Conservation (phyloP, 192 early-diverging fungal genomes). For the Coemansia pectinata region DNA sequence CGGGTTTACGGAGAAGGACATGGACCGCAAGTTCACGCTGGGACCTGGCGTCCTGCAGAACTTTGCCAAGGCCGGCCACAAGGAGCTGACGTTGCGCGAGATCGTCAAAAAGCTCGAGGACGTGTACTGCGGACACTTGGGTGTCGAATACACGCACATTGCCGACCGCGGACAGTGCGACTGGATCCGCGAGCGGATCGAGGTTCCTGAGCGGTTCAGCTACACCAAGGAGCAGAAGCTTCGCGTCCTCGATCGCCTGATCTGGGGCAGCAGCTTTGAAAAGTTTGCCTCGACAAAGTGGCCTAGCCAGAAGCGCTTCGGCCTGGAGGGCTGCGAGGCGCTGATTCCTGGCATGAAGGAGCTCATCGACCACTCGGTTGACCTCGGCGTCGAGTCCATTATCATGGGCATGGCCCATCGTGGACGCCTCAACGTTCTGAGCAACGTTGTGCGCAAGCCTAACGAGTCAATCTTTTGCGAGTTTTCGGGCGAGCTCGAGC, state of each 20-base stretch:
- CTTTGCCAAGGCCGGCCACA: conserved; percentile 69
- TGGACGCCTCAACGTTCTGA: conserved; percentile 96
- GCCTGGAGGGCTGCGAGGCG: conserved; percentile 95
- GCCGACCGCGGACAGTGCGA: conserved; percentile 94
- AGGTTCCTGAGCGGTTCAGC: conserved; percentile 85
- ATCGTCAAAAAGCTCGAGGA: conserved; percentile 79
- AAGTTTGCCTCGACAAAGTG: conserved; percentile 95
- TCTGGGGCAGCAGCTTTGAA: conserved; percentile 97
- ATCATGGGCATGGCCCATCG: conserved; percentile 99
- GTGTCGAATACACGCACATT: conserved; percentile 99
- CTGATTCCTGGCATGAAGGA: conserved; percentile 99
- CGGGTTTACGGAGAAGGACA: conserved; percentile 91
- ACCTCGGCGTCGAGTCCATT: conserved; percentile 92
- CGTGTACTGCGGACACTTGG: conserved; percentile 93
- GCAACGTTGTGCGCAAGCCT: conserved; percentile 99
- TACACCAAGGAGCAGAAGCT: conserved; percentile 89
- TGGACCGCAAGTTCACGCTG: conserved; percentile 88
- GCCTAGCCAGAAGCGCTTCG: conserved; percentile 97
- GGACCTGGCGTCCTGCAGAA: conserved; percentile 95
- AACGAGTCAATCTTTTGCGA: conserved; percentile 99
- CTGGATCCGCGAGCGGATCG: conserved; percentile 92
- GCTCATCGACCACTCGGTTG: conserved; percentile 94
- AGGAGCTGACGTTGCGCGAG: conserved; percentile 83
- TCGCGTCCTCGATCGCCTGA: conserved; percentile 92
- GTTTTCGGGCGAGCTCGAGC: conserved; percentile 86